Conservation (phyloP, 345 rosid species). For the Syzygium aqueum region DNA sequence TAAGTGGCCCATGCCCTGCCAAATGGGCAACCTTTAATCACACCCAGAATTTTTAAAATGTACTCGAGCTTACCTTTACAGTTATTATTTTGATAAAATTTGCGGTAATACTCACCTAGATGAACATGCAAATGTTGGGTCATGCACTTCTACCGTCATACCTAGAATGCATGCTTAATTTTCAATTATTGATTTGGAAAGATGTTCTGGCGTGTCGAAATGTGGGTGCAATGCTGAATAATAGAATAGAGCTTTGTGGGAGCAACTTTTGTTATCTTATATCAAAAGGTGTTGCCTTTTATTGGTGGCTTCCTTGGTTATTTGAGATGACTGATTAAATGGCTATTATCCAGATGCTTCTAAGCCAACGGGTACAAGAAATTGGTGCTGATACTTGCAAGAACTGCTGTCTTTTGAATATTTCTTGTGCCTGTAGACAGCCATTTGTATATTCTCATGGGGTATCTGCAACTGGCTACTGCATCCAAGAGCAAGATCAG, state of each 20-base stretch:
- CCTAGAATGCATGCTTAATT: neutral
- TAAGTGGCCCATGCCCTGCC: neutral
- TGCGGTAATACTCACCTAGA: neutral
- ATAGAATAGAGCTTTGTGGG: neutral
- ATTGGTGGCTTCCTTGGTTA: neutral
- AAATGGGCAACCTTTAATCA: neutral
- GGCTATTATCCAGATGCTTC: conserved; percentile 59
- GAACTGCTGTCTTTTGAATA: conserved; percentile 59
- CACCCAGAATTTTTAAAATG: neutral
- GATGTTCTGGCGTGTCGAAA: neutral
- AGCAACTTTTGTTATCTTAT: neutral
- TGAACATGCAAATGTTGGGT: neutral
- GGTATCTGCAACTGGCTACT: conserved; percentile 41
- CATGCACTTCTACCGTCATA: neutral
- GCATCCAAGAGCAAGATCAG: conserved; percentile 69
- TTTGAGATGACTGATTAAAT: neutral
- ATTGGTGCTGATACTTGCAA: conserved; percentile 82
- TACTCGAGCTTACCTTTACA: neutral
- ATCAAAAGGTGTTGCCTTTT: neutral
- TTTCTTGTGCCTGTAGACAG: conserved; percentile 78
- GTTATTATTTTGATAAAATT: neutral
- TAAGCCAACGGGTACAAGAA: conserved; percentile 85
- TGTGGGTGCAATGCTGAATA: neutral
- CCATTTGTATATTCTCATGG: conserved; percentile 64
- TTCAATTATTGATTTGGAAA: neutral